These are phyloP conservation scores for Ajuga reptans DNA, from an alignment of 305 asterid species.

Conservation along the genomic window DNA sequence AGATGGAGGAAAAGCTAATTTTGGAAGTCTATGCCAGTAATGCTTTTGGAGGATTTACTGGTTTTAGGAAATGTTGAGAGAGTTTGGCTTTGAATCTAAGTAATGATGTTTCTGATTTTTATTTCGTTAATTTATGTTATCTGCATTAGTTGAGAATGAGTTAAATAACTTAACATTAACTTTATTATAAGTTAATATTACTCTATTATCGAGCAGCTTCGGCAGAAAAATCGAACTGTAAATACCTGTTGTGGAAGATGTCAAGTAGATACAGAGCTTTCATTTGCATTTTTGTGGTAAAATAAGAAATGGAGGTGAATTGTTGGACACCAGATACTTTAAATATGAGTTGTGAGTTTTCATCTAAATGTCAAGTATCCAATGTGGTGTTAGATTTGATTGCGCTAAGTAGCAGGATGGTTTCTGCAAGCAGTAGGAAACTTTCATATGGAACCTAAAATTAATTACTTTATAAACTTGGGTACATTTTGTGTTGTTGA, in stretches of 20 bases:
- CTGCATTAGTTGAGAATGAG: neutral
- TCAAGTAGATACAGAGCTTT: neutral
- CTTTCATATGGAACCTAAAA: neutral
- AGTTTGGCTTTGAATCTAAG: neutral
- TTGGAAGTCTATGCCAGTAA: conserved; percentile 1
- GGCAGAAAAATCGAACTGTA: neutral
- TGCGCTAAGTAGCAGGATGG: neutral
- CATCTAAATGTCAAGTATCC: neutral
- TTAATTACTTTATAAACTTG: neutral
- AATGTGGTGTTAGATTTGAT: neutral
- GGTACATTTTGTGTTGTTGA: neutral
- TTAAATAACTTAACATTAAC: neutral
- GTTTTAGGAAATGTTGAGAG: conserved; percentile 1
- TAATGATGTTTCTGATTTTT: neutral
- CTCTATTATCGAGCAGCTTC: neutral
- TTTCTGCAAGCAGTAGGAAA: neutral
- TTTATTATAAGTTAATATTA: neutral
- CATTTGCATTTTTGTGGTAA: neutral
- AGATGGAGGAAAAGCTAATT: neutral
- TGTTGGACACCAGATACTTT: neutral
- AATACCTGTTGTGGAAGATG: neutral
- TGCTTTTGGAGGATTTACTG: conserved; percentile 9
- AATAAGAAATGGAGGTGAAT: neutral
- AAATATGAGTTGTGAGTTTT: neutral
- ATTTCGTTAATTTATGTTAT: neutral